phyloP scores from a whole-genome alignment of 2,329 filamentous ascomycete genomes.

The Neofusicoccum ribis region DNA sequence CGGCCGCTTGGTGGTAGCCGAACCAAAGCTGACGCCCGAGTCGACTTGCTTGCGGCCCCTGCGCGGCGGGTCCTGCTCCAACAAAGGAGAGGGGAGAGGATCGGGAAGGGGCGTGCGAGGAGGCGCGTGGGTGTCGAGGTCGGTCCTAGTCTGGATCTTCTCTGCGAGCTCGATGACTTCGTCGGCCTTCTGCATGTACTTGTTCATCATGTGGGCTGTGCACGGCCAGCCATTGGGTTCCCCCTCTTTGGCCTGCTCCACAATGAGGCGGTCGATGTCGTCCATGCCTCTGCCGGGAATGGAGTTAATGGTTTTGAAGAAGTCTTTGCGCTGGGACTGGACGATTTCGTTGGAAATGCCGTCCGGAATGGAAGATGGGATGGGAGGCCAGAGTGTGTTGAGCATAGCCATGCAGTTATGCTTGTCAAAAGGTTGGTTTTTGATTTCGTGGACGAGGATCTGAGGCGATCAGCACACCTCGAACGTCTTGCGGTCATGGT shows the following conservation, averaged over 20 bases:
- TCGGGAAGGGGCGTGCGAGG: constrained; percentile 5
- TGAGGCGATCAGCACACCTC: constrained; percentile 29
- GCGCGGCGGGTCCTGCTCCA: constrained; percentile 27
- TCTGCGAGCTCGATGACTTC: constrained; percentile 53
- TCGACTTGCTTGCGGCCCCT: constrained; percentile 58
- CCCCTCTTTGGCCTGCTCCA: constrained; percentile 51
- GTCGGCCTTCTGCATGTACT: constrained; percentile 60
- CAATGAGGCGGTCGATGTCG: constrained; percentile 55
- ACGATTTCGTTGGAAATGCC: constrained; percentile 52
- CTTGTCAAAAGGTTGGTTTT: constrained; percentile 63
- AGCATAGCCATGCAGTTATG: constrained; percentile 67
- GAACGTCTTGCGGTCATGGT: background rate
- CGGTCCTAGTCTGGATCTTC: constrained; percentile 2
- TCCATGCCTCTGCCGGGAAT: constrained; percentile 58
- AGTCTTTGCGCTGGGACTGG: constrained; percentile 58
- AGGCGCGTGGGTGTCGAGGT: constrained; percentile 12
- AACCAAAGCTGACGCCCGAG: constrained; percentile 62
- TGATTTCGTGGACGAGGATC: constrained; percentile 66
- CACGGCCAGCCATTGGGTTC: constrained; percentile 59
- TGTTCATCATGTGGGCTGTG: constrained; percentile 52
- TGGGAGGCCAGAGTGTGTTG: constrained; percentile 66
- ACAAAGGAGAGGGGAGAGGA: constrained; percentile 30
- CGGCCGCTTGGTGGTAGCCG: constrained; percentile 31
- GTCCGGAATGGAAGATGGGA: constrained; percentile 41
- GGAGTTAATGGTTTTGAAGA: constrained; percentile 62